Conservation (phyloP, 805 yeast species). For the Vanderwaltozyma polyspora region DNA sequence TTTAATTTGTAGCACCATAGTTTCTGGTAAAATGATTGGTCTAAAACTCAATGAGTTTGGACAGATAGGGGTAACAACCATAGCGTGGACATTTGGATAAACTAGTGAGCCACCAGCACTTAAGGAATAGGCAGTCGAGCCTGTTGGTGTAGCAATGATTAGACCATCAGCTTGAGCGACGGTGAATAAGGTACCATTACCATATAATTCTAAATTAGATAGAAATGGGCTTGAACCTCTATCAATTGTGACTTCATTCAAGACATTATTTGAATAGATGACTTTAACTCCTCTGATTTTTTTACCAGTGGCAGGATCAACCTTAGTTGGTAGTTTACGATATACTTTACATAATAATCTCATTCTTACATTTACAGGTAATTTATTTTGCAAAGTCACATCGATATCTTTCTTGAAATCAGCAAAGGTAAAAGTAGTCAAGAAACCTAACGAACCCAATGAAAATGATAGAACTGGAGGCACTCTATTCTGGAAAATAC, state of each 20-base stretch:
- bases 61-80: slow-evolving; percentile 86
- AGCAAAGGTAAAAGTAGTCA: slow-evolving; percentile 74
- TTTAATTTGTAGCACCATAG: slow-evolving; percentile 71
- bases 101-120: slow-evolving; percentile 92
- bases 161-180: slow-evolving; percentile 90
- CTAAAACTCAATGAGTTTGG: slow-evolving; percentile 89
- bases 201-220: slow-evolving; percentile 77
- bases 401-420: slow-evolving; percentile 51
- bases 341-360: slow-evolving; percentile 71
- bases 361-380: slow-evolving; percentile 72
- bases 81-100: slow-evolving; percentile 88
- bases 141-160: slow-evolving; percentile 87
- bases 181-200: slow-evolving; percentile 73
- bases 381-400: slow-evolving; percentile 53
- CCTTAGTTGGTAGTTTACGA: slow-evolving; percentile 26
- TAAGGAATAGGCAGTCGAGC: slow-evolving; percentile 88
- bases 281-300: slow-evolving; percentile 22
- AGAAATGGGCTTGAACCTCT: slow-evolving; percentile 89
- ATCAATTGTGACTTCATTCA: slow-evolving; percentile 82
- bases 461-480: slow-evolving; percentile 87
- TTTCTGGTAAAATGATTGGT: slow-evolving; percentile 83
- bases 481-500: slow-evolving; percentile 67
- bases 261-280: slow-evolving; percentile 54
- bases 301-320: slow-evolving; percentile 34
- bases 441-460: slow-evolving; percentile 81